Evolutionary conservation across 225 moss, liverwort and hornwort genomes (phyloP).

Genomic region (Neckera pumila): DNA sequence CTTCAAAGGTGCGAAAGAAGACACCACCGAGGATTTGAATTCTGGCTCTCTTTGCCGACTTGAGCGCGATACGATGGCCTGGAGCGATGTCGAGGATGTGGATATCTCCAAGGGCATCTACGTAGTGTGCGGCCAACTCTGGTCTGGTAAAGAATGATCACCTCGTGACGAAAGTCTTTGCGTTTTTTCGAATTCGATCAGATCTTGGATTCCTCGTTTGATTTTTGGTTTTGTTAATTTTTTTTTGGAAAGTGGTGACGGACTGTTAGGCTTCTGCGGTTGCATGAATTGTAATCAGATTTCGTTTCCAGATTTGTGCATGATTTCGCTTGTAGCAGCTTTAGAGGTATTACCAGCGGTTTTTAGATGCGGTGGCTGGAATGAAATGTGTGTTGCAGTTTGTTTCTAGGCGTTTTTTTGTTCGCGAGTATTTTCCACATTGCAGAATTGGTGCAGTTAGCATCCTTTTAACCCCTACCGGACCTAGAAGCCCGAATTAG

Average conservation of each 20-base stretch:
- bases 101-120: slow-evolving; percentile 62
- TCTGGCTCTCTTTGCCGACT: neutral
- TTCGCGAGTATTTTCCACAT: neutral
- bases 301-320: neutral
- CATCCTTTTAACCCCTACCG: neutral
- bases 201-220: neutral
- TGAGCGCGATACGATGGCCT: slow-evolving; percentile 2
- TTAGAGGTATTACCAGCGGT: neutral
- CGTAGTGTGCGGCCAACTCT: slow-evolving; percentile 59
- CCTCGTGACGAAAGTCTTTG: neutral
- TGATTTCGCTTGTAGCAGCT: neutral
- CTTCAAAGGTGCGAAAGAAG: neutral
- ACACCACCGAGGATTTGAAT: neutral
- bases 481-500: neutral
- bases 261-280: neutral
- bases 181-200: neutral
- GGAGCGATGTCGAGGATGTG: slow-evolving; percentile 52
- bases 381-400: neutral
- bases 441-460: neutral
- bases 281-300: neutral
- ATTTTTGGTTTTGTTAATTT: neutral
- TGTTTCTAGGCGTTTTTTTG: neutral
- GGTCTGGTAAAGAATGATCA: slow-evolving; percentile 46
- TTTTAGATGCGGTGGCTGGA: neutral
- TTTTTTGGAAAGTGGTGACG: neutral